phyloP scores from a whole-genome alignment of 1,139 yeast species.

The Arxiozyma telluris region DNA sequence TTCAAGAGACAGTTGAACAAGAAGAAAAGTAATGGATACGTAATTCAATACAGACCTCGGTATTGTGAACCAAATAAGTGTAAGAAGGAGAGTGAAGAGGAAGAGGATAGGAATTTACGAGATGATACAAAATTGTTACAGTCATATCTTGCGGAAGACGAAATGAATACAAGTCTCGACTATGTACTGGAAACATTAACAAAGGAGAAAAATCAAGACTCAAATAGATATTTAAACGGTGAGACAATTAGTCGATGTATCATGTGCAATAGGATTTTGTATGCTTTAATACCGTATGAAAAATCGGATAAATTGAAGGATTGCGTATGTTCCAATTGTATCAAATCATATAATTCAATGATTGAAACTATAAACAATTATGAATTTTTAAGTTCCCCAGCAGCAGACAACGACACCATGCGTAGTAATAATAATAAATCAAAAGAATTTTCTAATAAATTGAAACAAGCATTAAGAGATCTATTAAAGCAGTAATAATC shows the following conservation, averaged over 20 bases:
- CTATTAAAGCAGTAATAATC: neutral
- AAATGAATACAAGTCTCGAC: neutral
- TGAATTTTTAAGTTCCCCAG: slow-evolving; percentile 12
- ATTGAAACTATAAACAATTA: slow-evolving; percentile 34
- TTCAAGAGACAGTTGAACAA: neutral
- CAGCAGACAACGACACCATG: neutral
- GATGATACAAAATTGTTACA: neutral
- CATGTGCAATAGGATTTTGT: slow-evolving; percentile 57
- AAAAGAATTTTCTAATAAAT: slow-evolving; percentile 25
- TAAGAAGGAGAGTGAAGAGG: neutral
- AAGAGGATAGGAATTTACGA: neutral
- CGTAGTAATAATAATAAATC: neutral
- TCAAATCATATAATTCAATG: slow-evolving; percentile 47
- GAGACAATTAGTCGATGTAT: slow-evolving; percentile 37
- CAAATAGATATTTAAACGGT: neutral
- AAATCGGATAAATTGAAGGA: slow-evolving; percentile 33
- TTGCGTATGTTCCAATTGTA: slow-evolving; percentile 58
- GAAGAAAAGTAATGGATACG: neutral
- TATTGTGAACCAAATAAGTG: neutral
- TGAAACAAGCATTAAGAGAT: slow-evolving; percentile 25
- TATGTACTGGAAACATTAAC: neutral
- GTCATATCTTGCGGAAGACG: neutral
- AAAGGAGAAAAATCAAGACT: neutral
- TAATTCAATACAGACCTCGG: neutral
- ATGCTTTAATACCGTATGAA: slow-evolving; percentile 47